Evolutionary conservation across 2,329 filamentous ascomycete genomes (phyloP).

Genomic region (Boeremia exigua): DNA sequence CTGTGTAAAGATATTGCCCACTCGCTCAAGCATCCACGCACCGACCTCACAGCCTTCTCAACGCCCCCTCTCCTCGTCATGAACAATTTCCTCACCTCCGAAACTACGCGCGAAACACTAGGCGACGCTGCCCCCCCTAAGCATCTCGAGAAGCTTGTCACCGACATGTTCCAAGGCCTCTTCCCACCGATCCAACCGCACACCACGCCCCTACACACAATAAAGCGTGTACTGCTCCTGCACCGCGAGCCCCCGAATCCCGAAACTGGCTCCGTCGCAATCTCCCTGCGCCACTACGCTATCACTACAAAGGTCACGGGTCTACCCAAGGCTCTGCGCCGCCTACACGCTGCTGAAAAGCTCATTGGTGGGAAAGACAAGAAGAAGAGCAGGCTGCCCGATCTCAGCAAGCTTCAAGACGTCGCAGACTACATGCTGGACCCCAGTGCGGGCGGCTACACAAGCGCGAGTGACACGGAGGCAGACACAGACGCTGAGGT

Average conservation of each 20-base stretch:
- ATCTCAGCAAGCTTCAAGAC: conserved; percentile 88
- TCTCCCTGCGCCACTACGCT: conserved; percentile 92
- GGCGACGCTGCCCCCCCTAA: conserved; percentile 75
- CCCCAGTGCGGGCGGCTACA: conserved; percentile 77
- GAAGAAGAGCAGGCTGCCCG: conserved; percentile 76
- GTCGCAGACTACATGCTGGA: conserved; percentile 95
- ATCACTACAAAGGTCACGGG: conserved; percentile 90
- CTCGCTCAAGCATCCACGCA: conserved; percentile 81
- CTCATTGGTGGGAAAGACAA: conserved; percentile 62
- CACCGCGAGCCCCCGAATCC: conserved; percentile 71
- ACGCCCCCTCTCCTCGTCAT: conserved; percentile 92
- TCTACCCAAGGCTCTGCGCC: conserved; percentile 80
- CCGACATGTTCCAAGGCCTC: conserved; percentile 92
- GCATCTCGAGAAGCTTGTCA: conserved; percentile 90
- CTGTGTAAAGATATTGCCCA: conserved; percentile 88
- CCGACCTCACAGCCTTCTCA: conserved; percentile 79
- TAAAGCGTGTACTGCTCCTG: conserved; percentile 86
- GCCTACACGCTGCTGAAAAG: conserved; percentile 85
- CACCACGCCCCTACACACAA: conserved; percentile 86
- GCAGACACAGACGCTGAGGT: conserved; percentile 94
- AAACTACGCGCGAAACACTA: conserved; percentile 40
- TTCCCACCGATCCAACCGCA: conserved; percentile 96
- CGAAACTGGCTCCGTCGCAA: conserved; percentile 67
- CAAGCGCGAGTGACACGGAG: conserved; percentile 91
- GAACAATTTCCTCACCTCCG: conserved; percentile 88